phyloP scores from a whole-genome alignment of 352 stramenopile species.

The Globisporangium irregulare region DNA sequence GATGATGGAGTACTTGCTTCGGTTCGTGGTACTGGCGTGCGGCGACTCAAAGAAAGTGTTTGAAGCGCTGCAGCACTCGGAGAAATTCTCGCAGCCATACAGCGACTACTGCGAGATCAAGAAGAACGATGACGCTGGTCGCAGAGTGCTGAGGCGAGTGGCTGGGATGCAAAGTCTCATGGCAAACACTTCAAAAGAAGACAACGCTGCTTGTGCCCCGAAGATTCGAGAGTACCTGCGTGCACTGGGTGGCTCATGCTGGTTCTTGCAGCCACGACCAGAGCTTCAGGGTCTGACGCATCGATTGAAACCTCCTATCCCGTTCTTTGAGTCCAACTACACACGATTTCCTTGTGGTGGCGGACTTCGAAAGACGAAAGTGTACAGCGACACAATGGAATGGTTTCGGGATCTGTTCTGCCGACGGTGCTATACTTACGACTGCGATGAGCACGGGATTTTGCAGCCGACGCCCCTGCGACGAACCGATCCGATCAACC shows the following conservation, averaged over 20 bases:
- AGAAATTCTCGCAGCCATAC: conserved; percentile 33
- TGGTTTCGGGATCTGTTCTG: conserved; percentile 89
- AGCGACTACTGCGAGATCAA: conserved; percentile 49
- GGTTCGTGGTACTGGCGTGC: conserved; percentile 45
- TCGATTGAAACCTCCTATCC: conserved; percentile 41
- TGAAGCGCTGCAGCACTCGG: conserved; percentile 28
- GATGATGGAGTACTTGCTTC: conserved; percentile 56
- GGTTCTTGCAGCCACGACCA: conserved; percentile 31
- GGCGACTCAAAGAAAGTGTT: conserved; percentile 47
- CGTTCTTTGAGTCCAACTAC: conserved; percentile 60
- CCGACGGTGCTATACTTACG: conserved; percentile 87
- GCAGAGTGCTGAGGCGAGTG: conserved; percentile 23
- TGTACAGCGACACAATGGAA: conserved; percentile 63
- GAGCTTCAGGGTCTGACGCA: conserved; percentile 20
- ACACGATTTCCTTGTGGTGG: conserved; percentile 22
- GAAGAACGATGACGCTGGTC: conserved; percentile 28
- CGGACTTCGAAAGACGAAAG: conserved; percentile 35
- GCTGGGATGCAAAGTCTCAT: conserved; percentile 27
- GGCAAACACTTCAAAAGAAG: background rate
- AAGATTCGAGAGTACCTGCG: conserved; percentile 13
- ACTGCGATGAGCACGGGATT: conserved; percentile 89
- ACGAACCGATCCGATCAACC: conserved; percentile 57
- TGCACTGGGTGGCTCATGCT: conserved; percentile 18
- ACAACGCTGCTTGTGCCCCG: background rate
- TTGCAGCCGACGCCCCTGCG: conserved; percentile 46